Evolutionary conservation across 2,329 filamentous ascomycete genomes (phyloP).

Genomic region (Beauveria sp.): DNA sequence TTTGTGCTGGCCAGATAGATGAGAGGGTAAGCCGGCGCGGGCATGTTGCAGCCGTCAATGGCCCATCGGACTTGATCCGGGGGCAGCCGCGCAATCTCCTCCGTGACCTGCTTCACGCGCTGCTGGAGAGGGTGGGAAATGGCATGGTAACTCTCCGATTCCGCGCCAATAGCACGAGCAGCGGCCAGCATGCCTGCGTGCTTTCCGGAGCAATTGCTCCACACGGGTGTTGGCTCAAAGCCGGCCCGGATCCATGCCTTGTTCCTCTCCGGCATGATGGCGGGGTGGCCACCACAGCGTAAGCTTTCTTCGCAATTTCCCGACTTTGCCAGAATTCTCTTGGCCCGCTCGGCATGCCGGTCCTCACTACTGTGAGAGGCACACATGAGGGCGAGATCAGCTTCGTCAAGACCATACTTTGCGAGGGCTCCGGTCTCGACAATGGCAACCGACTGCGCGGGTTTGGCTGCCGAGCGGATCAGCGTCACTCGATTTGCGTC

Average conservation of each 20-base stretch:
- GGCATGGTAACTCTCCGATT: slow-evolving; percentile 27
- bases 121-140: slow-evolving; percentile 30
- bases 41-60: slow-evolving; percentile 40
- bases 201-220: slow-evolving; percentile 42
- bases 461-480: slow-evolving; percentile 38
- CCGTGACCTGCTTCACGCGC: slow-evolving; percentile 28
- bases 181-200: slow-evolving; percentile 40
- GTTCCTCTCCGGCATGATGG: slow-evolving; percentile 28
- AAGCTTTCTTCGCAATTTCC: slow-evolving; percentile 28
- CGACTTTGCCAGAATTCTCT: slow-evolving; percentile 29
- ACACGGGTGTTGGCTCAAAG: slow-evolving; percentile 29
- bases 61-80: slow-evolving; percentile 30
- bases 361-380: slow-evolving; percentile 39
- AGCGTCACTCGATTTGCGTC: slow-evolving; percentile 34
- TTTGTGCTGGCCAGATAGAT: slow-evolving; percentile 26
- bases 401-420: slow-evolving; percentile 27
- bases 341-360: slow-evolving; percentile 29
- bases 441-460: slow-evolving; percentile 36
- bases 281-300: slow-evolving; percentile 34
- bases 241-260: slow-evolving; percentile 30
- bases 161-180: slow-evolving; percentile 27
- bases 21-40: slow-evolving; percentile 36
- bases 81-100: slow-evolving; percentile 26
- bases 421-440: slow-evolving; percentile 33
- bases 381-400: slow-evolving; percentile 38